Percentiles rank a stretch among this genome's conserved stretches.
These are phyloP conservation scores for Massariosphaeria phaeospora DNA, from an alignment of 495 filamentous ascomycete genomes.

Conservation along the genomic window DNA sequence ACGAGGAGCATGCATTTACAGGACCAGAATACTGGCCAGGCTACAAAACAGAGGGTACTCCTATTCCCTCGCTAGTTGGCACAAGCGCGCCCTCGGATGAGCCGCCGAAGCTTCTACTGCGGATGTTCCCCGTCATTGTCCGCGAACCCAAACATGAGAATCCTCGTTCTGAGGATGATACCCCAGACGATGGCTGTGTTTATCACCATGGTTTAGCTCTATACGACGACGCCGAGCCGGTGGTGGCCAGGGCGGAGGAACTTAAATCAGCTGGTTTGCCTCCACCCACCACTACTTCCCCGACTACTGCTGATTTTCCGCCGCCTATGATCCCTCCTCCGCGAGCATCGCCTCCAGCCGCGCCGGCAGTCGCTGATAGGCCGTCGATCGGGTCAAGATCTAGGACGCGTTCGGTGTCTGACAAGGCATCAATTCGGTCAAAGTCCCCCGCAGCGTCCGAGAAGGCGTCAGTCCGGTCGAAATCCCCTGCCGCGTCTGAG, in stretches of 20 bases:
- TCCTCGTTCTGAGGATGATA: slow-evolving; percentile 43
- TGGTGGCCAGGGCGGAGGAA: slow-evolving; percentile 33
- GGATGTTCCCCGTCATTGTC: slow-evolving; percentile 53
- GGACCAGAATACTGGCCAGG: slow-evolving; percentile 43
- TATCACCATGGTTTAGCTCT: slow-evolving; percentile 52
- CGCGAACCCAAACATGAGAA: slow-evolving; percentile 55
- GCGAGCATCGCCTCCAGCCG: slow-evolving; percentile 12
- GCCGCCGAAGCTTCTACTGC: slow-evolving; percentile 44
- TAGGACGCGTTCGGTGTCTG: neutral
- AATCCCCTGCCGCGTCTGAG: no score
- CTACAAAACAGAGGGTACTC: slow-evolving; percentile 38
- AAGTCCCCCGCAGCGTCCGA: neutral
- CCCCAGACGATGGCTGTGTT: slow-evolving; percentile 43
- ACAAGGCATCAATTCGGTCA: neutral
- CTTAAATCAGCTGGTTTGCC: slow-evolving; percentile 27
- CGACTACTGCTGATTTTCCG: slow-evolving; percentile 30
- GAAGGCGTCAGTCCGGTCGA: neutral
- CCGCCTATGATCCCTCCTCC: slow-evolving; percentile 27
- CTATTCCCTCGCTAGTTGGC: slow-evolving; percentile 23
- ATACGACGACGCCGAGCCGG: slow-evolving; percentile 52
- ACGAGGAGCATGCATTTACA: slow-evolving; percentile 37
- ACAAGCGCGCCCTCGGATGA: slow-evolving; percentile 15
- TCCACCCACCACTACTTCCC: slow-evolving; percentile 13
- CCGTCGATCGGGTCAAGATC: neutral
- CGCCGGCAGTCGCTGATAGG: slow-evolving; percentile 9